Evolutionary conservation across 208 protist genomes (phyloP).

Genomic region (Porcisia deanei): DNA sequence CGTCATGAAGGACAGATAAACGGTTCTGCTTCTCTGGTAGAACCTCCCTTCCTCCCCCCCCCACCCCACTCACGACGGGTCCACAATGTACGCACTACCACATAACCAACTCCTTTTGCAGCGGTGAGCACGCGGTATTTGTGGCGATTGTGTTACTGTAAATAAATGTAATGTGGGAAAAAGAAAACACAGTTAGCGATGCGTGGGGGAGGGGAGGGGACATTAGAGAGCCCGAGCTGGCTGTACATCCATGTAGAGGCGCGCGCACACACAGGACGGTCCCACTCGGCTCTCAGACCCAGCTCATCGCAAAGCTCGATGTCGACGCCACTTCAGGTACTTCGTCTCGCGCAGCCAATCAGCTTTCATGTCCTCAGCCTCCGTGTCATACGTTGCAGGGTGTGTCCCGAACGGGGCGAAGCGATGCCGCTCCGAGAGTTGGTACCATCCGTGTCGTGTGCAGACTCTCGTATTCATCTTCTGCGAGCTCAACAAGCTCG

Average conservation of each 20-base stretch:
- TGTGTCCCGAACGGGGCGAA: no score
- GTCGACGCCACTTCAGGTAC: slow-evolving; percentile 22
- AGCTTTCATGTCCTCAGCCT: neutral
- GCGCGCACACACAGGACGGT: neutral
- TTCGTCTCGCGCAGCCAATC: slow-evolving; percentile 26
- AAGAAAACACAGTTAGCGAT: no score
- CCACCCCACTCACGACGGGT: neutral
- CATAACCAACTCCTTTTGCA: neutral
- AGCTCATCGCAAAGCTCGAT: slow-evolving; percentile 2
- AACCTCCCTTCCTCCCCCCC: neutral
- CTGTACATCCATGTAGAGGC: neutral
- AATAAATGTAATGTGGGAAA: neutral
- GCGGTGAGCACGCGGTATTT: neutral
- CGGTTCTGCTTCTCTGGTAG: neutral
- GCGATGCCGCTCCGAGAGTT: neutral
- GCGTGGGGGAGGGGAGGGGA: no score
- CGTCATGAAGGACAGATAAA: neutral
- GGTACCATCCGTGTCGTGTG: neutral
- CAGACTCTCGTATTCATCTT: slow-evolving; percentile 32
- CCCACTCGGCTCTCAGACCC: neutral
- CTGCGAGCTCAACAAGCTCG: slow-evolving; percentile 22
- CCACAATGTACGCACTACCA: neutral
- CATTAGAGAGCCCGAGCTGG: neutral
- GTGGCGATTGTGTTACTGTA: no score
- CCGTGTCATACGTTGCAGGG: neutral